These are phyloP conservation scores for Yamadazyma phyllophila DNA, from an alignment of 805 yeast genomes.

Conservation along the genomic window DNA sequence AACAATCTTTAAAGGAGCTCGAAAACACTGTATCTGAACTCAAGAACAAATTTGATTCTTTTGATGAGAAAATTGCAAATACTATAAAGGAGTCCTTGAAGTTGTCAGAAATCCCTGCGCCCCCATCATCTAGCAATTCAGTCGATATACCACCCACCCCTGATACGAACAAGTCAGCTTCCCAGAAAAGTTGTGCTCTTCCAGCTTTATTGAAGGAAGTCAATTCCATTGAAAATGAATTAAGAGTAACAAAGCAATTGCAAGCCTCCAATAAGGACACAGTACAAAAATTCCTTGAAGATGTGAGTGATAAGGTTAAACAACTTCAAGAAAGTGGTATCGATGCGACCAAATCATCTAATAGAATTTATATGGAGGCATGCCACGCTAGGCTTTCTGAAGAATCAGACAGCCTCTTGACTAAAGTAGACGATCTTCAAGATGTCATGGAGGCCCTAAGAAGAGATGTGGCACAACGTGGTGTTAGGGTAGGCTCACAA, in stretches of 20 bases:
- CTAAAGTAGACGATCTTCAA: conserved; percentile 85
- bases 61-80: conserved; percentile 3
- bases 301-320: conserved; percentile 44
- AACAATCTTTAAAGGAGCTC: conserved; percentile 4
- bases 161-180: neutral
- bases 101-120: neutral
- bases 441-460: conserved; percentile 87
- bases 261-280: conserved; percentile 44
- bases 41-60: conserved; percentile 7
- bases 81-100: conserved; percentile 12
- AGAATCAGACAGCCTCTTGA: conserved; percentile 71
- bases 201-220: conserved; percentile 10
- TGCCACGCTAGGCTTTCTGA: conserved; percentile 72
- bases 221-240: conserved; percentile 44
- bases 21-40: conserved; percentile 6
- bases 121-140: neutral
- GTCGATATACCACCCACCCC: neutral
- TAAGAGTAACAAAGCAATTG: conserved; percentile 57
- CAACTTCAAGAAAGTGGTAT: conserved; percentile 52
- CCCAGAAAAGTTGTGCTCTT: neutral
- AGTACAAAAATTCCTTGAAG: conserved; percentile 42
- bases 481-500: conserved; percentile 74
- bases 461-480: conserved; percentile 88
- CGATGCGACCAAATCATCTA: conserved; percentile 33
- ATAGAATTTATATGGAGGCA: conserved; percentile 65